Evolutionary conservation across 2,329 filamentous ascomycete species (phyloP), one percentile per base, ranked within the genome.

Genomic region (Ophiostoma piceae): DNA sequence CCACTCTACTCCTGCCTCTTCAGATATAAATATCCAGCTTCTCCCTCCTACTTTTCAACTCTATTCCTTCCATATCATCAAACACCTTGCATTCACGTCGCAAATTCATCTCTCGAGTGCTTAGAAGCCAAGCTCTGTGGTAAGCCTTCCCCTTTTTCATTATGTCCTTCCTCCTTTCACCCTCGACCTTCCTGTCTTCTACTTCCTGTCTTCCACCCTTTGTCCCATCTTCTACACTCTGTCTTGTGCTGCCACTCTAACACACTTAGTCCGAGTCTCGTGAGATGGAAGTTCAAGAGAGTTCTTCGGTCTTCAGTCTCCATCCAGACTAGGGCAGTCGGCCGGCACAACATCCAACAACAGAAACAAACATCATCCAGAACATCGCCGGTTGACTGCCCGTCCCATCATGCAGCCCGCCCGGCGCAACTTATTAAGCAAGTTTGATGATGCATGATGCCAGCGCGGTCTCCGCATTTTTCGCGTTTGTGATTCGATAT

Each of bases 391-490:
- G 14, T 1, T 22, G 51, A 22, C 51, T 7, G 8, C n/a, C 16
- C 11, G 2, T 57, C n/a, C 51, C 19, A 35, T 35, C 6, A 35
- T 6, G 6, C 32, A 35, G n/a, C n/a, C n/a, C n/a, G n/a, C n/a
- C n/a, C n/a, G n/a, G n/a, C n/a, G n/a, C n/a, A n/a, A n/a, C n/a
- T n/a, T n/a, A n/a, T n/a, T n/a, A n/a, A n/a, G 26, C 51, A 57
- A 57, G 51, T 57, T 57, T 57, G 51, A 57, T 57, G 51, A 57
- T 57, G 51, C 22, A 6, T 26, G 51, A 57, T 57, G 51, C 51
- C 22, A 1, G 19, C 47, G 12, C 43, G 6, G 3, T n/a, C 14
- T 51, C 47, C 5, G 26, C n/a, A 19, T 19, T 47, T 2, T 19
- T 47, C 5, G 19, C 11, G 39, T 16, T 14, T 14, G 39, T 14